phyloP scores from a whole-genome alignment of 345 rosid genomes.

The Theobroma cacao region DNA sequence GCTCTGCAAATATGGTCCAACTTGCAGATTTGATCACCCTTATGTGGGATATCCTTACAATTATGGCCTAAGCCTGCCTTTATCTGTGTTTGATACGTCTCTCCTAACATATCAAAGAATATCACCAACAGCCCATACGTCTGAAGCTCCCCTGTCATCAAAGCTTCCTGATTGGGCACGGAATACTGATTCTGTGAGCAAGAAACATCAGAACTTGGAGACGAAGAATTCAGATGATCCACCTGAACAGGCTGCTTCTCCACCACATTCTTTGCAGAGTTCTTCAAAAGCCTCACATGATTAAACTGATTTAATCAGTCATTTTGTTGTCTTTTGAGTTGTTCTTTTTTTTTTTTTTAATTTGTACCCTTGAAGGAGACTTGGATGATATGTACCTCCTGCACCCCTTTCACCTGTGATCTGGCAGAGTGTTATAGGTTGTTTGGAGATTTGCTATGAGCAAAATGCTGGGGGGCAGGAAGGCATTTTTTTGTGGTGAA shows the following conservation, averaged over 20 bases:
- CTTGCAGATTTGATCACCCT: slow-evolving; percentile 74
- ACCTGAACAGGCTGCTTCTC: slow-evolving; percentile 28
- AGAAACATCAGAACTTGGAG: slow-evolving; percentile 26
- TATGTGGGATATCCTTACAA: slow-evolving; percentile 41
- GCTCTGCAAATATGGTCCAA: slow-evolving; percentile 68
- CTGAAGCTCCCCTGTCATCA: slow-evolving; percentile 29
- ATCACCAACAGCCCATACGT: slow-evolving; percentile 27
- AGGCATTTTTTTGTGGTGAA: slow-evolving; percentile 31
- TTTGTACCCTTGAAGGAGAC: slow-evolving; percentile 17
- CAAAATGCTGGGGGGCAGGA: slow-evolving; percentile 23
- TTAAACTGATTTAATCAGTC: slow-evolving; percentile 18
- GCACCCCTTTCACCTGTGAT: slow-evolving; percentile 44
- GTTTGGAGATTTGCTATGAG: slow-evolving; percentile 21
- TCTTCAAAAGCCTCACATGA: slow-evolving; percentile 36
- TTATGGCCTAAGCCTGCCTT: slow-evolving; percentile 41
- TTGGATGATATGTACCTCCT: slow-evolving; percentile 31
- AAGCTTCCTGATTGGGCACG: slow-evolving; percentile 32
- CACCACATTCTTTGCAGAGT: slow-evolving; percentile 30
- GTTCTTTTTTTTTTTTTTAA: slow-evolving; percentile 18
- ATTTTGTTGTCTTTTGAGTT: slow-evolving; percentile 2
- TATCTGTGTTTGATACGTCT: slow-evolving; percentile 39
- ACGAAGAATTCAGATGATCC: slow-evolving; percentile 35
- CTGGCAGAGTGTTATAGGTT: slow-evolving; percentile 23
- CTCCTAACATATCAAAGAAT: slow-evolving; percentile 38
- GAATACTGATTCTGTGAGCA: slow-evolving; percentile 26